phyloP scores from a whole-genome alignment of 768 basidiomycete species.

The Trametes elegans region DNA sequence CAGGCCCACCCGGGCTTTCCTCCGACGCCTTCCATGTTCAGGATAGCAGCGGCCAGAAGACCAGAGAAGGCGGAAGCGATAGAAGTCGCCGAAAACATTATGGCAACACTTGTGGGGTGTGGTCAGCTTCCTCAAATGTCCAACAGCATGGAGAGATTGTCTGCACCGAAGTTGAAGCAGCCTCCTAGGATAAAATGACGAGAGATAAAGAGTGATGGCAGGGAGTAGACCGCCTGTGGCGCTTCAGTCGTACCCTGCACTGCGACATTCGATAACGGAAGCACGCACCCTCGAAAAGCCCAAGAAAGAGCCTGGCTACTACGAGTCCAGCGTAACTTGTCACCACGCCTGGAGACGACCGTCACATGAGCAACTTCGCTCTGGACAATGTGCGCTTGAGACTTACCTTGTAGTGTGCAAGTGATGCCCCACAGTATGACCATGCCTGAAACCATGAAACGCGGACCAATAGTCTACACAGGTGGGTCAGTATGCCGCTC shows the following conservation, averaged over 20 bases:
- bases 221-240: conserved; percentile 44
- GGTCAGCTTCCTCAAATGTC: too few species aligned
- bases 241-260: conserved; percentile 16
- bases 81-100: conserved; percentile 45
- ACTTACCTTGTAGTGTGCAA: conserved; percentile 55
- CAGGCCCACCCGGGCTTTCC: conserved; percentile 62
- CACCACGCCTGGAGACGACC: conserved; percentile 37
- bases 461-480: conserved; percentile 46
- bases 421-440: conserved; percentile 69
- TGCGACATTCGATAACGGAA: conserved; percentile 1
- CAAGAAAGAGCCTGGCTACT: conserved; percentile 47
- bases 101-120: conserved; percentile 21
- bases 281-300: conserved; percentile 54
- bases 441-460: conserved; percentile 62
- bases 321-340: conserved; percentile 52
- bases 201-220: conserved; percentile 28
- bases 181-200: conserved; percentile 29
- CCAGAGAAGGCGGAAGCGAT: conserved; percentile 64
- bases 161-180: conserved; percentile 33
- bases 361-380: background rate
- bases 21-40: conserved; percentile 52
- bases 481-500: too few species aligned
- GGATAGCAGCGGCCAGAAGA: conserved; percentile 57
- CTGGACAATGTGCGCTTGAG: background rate
- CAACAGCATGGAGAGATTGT: background rate